These are phyloP conservation scores for Acorus gramineus DNA, from an alignment of 106 monocot species.

Conservation along the genomic window DNA sequence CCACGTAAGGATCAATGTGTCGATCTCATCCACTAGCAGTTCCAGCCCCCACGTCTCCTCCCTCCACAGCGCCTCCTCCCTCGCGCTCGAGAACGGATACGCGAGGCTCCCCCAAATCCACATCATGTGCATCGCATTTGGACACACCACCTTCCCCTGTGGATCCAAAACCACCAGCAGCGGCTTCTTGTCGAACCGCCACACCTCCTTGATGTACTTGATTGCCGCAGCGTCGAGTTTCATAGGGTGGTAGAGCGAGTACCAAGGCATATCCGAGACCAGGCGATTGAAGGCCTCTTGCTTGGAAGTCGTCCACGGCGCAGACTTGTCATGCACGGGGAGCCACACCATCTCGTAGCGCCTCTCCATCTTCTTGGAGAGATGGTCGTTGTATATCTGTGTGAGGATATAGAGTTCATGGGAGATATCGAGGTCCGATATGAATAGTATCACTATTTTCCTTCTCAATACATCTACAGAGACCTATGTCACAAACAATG, in stretches of 20 bases:
- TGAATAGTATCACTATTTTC: conserved; percentile 66
- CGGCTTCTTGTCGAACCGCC: conserved; percentile 75
- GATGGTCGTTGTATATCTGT: conserved; percentile 50
- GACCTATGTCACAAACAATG: too few relatives aligned
- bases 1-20: conserved; percentile 38
- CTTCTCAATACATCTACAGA: conserved; percentile 48
- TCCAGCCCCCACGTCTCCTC: conserved; percentile 75
- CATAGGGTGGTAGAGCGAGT: conserved; percentile 39
- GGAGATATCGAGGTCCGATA: conserved; percentile 57
- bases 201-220: conserved; percentile 32
- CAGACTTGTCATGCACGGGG: conserved; percentile 39
- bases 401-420: conserved; percentile 58
- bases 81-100: conserved; percentile 59
- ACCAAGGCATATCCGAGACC: conserved; percentile 59
- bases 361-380: conserved; percentile 44
- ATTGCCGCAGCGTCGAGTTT: conserved; percentile 39
- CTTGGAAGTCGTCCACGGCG: conserved; percentile 21
- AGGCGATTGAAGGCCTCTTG: conserved; percentile 37
- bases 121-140: conserved; percentile 79
- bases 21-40: conserved; percentile 73
- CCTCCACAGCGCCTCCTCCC: conserved; percentile 78
- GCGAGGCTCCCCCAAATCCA: conserved; percentile 86
- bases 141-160: conserved; percentile 64
- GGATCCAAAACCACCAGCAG: conserved; percentile 67
- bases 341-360: conserved; percentile 77